A percentile compares a stretch with the other conserved stretches of the same genome.
Evolutionary conservation across 768 basidiomycete species (phyloP).

Genomic region (Boletus vinaceobasis): DNA sequence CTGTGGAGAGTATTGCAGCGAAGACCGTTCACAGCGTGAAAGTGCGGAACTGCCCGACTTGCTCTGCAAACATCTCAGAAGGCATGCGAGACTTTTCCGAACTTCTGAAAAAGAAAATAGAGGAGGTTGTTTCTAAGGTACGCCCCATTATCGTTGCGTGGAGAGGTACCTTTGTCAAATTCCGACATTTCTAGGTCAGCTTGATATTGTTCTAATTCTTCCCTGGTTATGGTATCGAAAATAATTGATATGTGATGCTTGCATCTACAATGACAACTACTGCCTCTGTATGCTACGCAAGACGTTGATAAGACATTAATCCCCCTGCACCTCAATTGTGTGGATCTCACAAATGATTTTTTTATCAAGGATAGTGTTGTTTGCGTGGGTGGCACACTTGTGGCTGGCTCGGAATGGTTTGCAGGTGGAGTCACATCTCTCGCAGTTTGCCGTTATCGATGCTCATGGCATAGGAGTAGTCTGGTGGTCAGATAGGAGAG

Average conservation of each 20-base stretch:
- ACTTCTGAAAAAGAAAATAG: constrained; percentile 10
- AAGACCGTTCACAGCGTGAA: background rate
- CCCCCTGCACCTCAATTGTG: no score
- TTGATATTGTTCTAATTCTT: background rate
- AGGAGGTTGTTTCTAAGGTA: constrained; percentile 1
- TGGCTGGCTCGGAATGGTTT: background rate
- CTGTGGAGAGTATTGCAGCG: background rate
- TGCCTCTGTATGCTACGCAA: background rate
- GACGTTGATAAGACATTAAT: background rate
- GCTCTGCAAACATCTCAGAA: background rate
- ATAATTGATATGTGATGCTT: background rate
- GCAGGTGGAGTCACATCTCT: no score
- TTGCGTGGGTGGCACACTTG: background rate
- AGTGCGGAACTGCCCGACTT: background rate
- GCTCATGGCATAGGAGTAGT: no score
- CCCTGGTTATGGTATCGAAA: background rate
- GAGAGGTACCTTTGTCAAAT: background rate
- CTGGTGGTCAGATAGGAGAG: no score
- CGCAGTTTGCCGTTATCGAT: background rate
- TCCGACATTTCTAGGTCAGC: background rate
- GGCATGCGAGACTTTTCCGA: constrained; percentile 13
- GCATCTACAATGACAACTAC: background rate
- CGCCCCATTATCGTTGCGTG: background rate
- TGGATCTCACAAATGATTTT: background rate
- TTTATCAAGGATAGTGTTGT: background rate